phyloP scores from a whole-genome alignment of 148 eudicot genomes.

The Amaranthus hypochondriacus region DNA sequence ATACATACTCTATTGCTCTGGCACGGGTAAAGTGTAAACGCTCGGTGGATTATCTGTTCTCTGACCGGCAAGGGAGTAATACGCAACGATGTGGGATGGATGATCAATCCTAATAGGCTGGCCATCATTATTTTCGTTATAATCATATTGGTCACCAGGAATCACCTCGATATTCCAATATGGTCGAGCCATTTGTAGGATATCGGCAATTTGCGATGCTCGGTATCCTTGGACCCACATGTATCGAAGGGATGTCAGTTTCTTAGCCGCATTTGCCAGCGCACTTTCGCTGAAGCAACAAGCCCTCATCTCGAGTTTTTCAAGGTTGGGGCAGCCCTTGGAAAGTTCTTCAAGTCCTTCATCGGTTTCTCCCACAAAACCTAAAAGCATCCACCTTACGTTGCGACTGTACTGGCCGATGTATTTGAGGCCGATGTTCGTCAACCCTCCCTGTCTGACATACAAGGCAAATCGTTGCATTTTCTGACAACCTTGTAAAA shows the following conservation, averaged over 20 bases:
- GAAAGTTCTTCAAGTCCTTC: constrained; percentile 75
- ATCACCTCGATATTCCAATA: constrained; percentile 86
- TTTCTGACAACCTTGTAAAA: constrained; percentile 62
- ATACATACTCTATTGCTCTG: constrained; percentile 14
- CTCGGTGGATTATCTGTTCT: constrained; percentile 68
- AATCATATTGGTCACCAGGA: constrained; percentile 51
- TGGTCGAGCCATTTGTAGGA: constrained; percentile 53
- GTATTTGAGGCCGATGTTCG: constrained; percentile 69
- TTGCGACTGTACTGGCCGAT: constrained; percentile 65
- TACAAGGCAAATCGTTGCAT: constrained; percentile 79
- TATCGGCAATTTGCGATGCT: constrained; percentile 36
- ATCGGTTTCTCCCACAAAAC: constrained; percentile 73
- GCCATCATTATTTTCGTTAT: constrained; percentile 32
- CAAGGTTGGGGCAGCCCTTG: constrained; percentile 75
- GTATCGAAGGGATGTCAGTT: constrained; percentile 58
- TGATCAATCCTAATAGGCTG: constrained; percentile 40
- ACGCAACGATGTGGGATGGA: constrained; percentile 84
- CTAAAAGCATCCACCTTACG: constrained; percentile 92
- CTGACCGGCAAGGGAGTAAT: constrained; percentile 78
- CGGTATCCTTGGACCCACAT: constrained; percentile 94
- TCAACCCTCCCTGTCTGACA: constrained; percentile 74
- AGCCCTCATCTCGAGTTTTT: constrained; percentile 80
- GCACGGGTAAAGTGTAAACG: constrained; percentile 41
- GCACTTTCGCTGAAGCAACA: constrained; percentile 82
- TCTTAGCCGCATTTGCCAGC: constrained; percentile 51